Percentiles rank a stretch among this genome's conserved stretches.
Evolutionary conservation across 805 yeast genomes (phyloP).

Genomic region (Metschnikowia noctiluminum): DNA sequence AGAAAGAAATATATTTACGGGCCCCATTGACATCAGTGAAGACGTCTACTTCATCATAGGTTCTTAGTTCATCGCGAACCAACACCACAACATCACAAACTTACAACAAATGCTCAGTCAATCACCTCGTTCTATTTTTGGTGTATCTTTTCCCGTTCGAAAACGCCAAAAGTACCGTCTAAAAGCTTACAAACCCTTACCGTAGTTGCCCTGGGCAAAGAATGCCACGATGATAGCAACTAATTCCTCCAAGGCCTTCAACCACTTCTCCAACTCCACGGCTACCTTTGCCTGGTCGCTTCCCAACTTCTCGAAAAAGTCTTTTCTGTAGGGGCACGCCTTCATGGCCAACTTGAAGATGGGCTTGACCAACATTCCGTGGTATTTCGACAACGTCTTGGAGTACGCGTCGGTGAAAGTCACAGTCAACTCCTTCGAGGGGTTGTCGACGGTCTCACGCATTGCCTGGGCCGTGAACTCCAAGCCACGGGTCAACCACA

Average conservation of each 20-base stretch:
- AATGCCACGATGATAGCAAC: constrained; percentile 73
- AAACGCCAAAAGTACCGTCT: constrained; percentile 12
- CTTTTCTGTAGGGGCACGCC: constrained; percentile 89
- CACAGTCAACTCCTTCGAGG: constrained; percentile 61
- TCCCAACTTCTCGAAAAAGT: constrained; percentile 79
- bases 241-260: constrained; percentile 68
- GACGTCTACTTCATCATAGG: no score
- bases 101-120: no score
- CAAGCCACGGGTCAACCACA: constrained; percentile 84
- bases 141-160: background rate
- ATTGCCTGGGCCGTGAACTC: constrained; percentile 89
- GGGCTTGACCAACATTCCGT: constrained; percentile 78
- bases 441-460: constrained; percentile 69
- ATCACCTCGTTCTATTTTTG: no score
- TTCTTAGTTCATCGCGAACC: no score
- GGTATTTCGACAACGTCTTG: constrained; percentile 78
- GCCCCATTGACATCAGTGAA: no score
- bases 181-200: constrained; percentile 70
- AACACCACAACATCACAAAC: no score
- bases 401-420: constrained; percentile 83
- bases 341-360: constrained; percentile 92
- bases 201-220: constrained; percentile 77
- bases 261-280: constrained; percentile 68
- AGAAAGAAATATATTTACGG: no score
- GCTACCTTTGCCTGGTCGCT: constrained; percentile 65